Conservation (phyloP, 225 moss, liverwort and hornwort species). For the Bryoerythrophyllum caledonicum region DNA sequence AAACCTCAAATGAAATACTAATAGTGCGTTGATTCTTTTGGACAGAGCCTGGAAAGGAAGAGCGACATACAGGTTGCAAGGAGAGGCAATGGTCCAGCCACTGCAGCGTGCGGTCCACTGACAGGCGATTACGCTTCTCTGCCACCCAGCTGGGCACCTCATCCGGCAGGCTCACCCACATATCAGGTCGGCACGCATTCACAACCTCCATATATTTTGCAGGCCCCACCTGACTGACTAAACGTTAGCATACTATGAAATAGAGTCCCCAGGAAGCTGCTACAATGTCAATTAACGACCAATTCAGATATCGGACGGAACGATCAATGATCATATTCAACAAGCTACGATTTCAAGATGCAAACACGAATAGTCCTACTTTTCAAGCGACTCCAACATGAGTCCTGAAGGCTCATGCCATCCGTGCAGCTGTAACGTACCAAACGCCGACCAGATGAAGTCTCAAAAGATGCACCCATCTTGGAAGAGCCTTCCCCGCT, state of each 20-base stretch:
- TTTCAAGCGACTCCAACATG: neutral
- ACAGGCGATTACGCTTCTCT: slow-evolving; percentile 74
- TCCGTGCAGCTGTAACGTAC: slow-evolving; percentile 33
- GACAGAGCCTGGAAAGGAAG: slow-evolving; percentile 25
- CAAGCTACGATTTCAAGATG: slow-evolving; percentile 20
- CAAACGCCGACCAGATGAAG: slow-evolving; percentile 80
- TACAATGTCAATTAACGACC: neutral
- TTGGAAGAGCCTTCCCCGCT: slow-evolving; percentile 72
- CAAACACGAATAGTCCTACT: neutral
- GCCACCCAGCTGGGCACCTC: slow-evolving; percentile 81
- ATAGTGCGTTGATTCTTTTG: neutral
- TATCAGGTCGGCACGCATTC: slow-evolving; percentile 77
- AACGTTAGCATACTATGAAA: slow-evolving; percentile 36
- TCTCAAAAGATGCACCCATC: slow-evolving; percentile 93
- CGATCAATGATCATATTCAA: slow-evolving; percentile 4
- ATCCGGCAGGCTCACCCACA: slow-evolving; percentile 91
- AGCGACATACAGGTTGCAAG: slow-evolving; percentile 77
- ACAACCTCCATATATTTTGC: slow-evolving; percentile 87
- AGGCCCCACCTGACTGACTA: slow-evolving; percentile 71
- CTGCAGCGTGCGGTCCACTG: slow-evolving; percentile 85
- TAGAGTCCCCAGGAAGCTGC: neutral
- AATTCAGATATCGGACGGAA: neutral
- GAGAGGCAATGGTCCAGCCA: slow-evolving; percentile 98
- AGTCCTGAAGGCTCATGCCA: slow-evolving; percentile 11
- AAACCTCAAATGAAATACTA: neutral